Evolutionary conservation across 345 rosid genomes (phyloP).

Genomic region (Gossypioides kirkii): DNA sequence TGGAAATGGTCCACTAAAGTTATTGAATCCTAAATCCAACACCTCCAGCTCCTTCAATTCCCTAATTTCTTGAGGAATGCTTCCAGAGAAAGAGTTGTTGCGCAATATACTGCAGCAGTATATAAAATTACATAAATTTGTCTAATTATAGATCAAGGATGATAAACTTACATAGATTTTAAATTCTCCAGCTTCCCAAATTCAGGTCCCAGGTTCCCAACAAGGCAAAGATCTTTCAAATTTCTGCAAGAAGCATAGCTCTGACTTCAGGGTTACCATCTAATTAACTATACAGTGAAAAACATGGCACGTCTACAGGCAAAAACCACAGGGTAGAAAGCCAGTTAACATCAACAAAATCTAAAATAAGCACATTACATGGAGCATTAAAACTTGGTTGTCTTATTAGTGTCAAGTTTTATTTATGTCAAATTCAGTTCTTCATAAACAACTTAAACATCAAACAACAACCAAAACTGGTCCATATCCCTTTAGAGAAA

Average conservation of each 20-base stretch:
- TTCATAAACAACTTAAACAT: not conserved
- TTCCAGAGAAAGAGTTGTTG: constrained; percentile 76
- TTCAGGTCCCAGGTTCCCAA: constrained; percentile 73
- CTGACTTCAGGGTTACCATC: constrained; percentile 7
- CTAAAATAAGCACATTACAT: not conserved
- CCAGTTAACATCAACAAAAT: not conserved
- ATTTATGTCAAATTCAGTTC: not conserved
- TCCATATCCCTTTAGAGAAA: no score
- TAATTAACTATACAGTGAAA: not conserved
- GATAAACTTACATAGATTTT: constrained; percentile 63
- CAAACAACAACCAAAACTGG: not conserved
- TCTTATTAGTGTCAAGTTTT: not conserved
- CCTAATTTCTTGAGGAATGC: constrained; percentile 63
- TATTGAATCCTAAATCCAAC: constrained; percentile 80
- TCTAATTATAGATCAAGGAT: not conserved
- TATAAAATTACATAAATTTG: not conserved
- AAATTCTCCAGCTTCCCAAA: constrained; percentile 49
- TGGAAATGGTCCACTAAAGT: constrained; percentile 60
- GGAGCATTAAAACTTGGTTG: not conserved
- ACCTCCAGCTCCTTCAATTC: constrained; percentile 60
- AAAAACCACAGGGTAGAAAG: not conserved
- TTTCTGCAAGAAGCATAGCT: constrained; percentile 35
- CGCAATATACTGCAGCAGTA: constrained; percentile 49
- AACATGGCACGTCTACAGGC: not conserved
- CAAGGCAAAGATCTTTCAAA: constrained; percentile 66